These are phyloP conservation scores for Rhizophagus prolifer DNA, from an alignment of 192 early-diverging fungal species.

Conservation along the genomic window DNA sequence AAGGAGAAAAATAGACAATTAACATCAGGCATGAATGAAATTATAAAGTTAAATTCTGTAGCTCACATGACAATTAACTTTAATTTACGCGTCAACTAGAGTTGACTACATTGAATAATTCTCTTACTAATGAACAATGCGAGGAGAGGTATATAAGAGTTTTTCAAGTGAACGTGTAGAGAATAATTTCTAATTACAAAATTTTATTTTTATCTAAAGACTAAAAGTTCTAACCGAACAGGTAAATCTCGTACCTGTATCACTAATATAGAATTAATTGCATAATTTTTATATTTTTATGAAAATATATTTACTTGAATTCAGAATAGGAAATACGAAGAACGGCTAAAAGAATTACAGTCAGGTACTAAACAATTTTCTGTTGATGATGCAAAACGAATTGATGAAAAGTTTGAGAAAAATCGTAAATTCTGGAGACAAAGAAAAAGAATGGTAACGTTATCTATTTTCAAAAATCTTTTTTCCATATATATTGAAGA, in stretches of 20 bases:
- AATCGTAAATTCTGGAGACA: constrained; percentile 43
- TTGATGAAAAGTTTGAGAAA: constrained; percentile 37
- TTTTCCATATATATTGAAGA: not conserved
- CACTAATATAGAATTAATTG: not conserved
- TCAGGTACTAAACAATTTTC: constrained; percentile 38
- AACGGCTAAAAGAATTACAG: constrained; percentile 33
- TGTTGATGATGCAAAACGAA: constrained; percentile 37
- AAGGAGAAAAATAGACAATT: constrained; percentile 56
- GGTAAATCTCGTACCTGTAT: not conserved
- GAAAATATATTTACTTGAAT: not conserved
- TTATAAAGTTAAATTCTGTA: not conserved
- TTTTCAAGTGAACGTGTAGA: constrained; percentile 14
- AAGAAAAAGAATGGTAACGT: constrained; percentile 41
- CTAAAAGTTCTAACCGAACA: not conserved
- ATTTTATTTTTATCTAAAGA: not conserved
- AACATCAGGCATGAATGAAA: constrained; percentile 33
- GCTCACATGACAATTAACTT: not conserved
- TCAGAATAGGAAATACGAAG: constrained; percentile 44
- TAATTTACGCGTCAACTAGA: constrained; percentile 27
- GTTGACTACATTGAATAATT: constrained; percentile 34
- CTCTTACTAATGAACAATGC: constrained; percentile 45
- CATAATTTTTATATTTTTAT: not conserved
- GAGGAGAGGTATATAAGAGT: constrained; percentile 18
- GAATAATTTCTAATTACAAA: not conserved
- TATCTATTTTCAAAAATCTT: not conserved